phyloP scores from a whole-genome alignment of 192 early-diverging fungal genomes.

The Podila horticola region DNA sequence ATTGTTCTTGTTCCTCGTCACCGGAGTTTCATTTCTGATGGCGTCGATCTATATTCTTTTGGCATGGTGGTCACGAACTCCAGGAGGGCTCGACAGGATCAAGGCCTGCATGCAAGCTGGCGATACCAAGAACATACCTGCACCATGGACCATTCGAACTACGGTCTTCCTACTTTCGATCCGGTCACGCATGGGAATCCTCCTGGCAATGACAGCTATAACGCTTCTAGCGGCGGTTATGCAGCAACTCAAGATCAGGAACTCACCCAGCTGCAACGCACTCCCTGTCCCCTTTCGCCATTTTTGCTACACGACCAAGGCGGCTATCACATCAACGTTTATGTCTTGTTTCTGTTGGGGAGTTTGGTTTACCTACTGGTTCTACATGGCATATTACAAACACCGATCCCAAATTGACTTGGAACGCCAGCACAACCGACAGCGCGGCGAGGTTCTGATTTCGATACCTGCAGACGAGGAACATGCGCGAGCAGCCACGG shows the following conservation, averaged over 20 bases:
- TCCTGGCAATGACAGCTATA: background rate
- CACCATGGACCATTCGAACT: background rate
- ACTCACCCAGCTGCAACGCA: background rate
- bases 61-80: constrained; percentile 23
- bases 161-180: constrained; percentile 1
- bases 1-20: constrained; percentile 16
- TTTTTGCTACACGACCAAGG: constrained; percentile 23
- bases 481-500: background rate
- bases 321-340: constrained; percentile 2
- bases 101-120: background rate
- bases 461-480: constrained; percentile 8
- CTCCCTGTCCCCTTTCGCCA: background rate
- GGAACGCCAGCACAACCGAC: background rate
- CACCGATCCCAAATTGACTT: background rate
- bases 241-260: constrained; percentile 20
- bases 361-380: constrained; percentile 13
- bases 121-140: background rate
- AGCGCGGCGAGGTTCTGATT: background rate
- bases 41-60: constrained; percentile 12
- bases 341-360: constrained; percentile 5
- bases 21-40: constrained; percentile 9
- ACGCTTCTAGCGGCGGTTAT: background rate
- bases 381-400: background rate
- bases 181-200: constrained; percentile 13
- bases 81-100: constrained; percentile 1